Conservation (phyloP, 352 stramenopile genomes). For the Phytophthora meadii region DNA sequence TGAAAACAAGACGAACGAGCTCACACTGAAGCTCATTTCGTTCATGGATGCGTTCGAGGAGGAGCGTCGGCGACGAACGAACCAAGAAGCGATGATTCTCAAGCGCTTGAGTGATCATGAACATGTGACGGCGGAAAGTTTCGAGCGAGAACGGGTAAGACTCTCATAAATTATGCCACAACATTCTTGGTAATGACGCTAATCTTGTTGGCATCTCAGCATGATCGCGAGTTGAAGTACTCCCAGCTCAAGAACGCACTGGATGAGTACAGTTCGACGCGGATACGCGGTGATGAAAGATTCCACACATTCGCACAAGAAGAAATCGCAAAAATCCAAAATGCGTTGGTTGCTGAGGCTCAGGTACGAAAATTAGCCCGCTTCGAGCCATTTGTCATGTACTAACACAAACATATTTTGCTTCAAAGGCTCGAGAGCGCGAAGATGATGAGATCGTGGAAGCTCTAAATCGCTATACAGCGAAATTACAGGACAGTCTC, state of each 20-base stretch:
- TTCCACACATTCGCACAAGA: conserved; percentile 77
- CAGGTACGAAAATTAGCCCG: conserved; percentile 40
- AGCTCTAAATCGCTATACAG: conserved; percentile 93
- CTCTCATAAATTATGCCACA: too few relatives aligned
- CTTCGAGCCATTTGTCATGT: not conserved
- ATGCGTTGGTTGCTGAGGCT: conserved; percentile 71
- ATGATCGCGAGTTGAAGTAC: conserved; percentile 67
- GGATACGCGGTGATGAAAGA: conserved; percentile 77
- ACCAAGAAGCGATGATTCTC: conserved; percentile 90
- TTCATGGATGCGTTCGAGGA: conserved; percentile 92
- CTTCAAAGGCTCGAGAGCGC: conserved; percentile 70
- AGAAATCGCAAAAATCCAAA: conserved; percentile 83
- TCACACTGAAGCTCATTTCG: conserved; percentile 85
- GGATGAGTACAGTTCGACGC: conserved; percentile 73
- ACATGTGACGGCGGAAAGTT: conserved; percentile 73
- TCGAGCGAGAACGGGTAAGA: conserved; percentile 66
- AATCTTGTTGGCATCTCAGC: conserved; percentile 14
- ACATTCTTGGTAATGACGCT: not conserved
- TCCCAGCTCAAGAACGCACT: conserved; percentile 73
- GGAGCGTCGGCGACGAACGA: conserved; percentile 82
- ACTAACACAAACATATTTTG: not conserved
- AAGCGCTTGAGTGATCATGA: conserved; percentile 93
- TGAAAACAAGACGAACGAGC: conserved; percentile 88
- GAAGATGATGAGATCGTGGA: conserved; percentile 95
- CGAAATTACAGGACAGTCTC: conserved; percentile 94